These are phyloP conservation scores for Grammothele lineata DNA, from an alignment of 768 basidiomycete genomes.

Conservation along the genomic window DNA sequence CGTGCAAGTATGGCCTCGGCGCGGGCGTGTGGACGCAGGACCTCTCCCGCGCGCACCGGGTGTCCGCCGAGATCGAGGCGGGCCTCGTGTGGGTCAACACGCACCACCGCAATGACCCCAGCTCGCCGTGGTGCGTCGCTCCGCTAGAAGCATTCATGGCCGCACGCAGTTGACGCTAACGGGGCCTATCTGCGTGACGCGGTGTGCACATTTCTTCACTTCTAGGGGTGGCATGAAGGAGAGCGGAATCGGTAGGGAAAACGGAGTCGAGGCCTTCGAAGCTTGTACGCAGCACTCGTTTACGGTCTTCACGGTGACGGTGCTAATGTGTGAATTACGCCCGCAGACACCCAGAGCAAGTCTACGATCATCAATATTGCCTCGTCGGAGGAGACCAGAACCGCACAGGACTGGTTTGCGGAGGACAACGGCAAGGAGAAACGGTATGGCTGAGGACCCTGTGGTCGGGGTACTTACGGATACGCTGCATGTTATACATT, in stretches of 20 bases:
- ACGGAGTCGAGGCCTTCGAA: constrained; percentile 77
- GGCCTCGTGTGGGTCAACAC: constrained; percentile 89
- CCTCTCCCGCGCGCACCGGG: constrained; percentile 70
- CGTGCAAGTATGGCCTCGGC: constrained; percentile 76
- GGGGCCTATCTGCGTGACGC: too few relatives aligned
- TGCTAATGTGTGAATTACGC: background rate
- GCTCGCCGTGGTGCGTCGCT: constrained; percentile 72
- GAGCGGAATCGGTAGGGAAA: constrained; percentile 84
- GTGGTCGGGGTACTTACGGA: too few relatives aligned
- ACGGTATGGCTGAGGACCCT: constrained; percentile 61
- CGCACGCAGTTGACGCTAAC: background rate
- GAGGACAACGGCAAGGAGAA: constrained; percentile 42
- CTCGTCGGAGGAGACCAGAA: constrained; percentile 49
- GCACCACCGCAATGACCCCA: constrained; percentile 86
- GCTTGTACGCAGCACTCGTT: constrained; percentile 49
- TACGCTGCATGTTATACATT: too few relatives aligned
- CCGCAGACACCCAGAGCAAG: constrained; percentile 78
- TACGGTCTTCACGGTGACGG: background rate
- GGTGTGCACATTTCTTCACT: background rate
- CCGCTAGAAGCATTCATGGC: background rate
- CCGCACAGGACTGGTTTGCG: constrained; percentile 76
- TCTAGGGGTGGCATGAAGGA: constrained; percentile 86
- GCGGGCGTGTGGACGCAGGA: constrained; percentile 78
- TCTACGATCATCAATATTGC: constrained; percentile 77
- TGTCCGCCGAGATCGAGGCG: constrained; percentile 63